These are phyloP conservation scores for Exophiala aquamarina DNA, from an alignment of 2,329 filamentous ascomycete species.

Conservation along the genomic window DNA sequence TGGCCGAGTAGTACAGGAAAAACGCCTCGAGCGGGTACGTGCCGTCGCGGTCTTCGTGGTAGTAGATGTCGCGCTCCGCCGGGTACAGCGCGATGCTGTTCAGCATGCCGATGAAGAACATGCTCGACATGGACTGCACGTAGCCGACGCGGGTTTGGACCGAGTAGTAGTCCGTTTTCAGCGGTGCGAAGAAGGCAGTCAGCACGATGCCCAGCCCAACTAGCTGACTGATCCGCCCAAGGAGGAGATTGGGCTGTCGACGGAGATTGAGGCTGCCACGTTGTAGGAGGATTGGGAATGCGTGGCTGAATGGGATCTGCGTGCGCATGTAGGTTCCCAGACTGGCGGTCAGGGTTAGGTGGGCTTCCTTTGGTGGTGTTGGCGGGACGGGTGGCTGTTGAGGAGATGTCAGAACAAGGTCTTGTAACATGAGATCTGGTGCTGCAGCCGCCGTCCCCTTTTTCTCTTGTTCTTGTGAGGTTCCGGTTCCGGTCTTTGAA, in stretches of 20 bases:
- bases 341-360: constrained; percentile 56
- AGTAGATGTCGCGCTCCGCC: constrained; percentile 71
- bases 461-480: not conserved
- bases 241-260: constrained; percentile 63
- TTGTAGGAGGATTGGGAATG: constrained; percentile 67
- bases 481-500: constrained; percentile 40
- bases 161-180: constrained; percentile 67
- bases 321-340: constrained; percentile 67
- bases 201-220: constrained; percentile 63
- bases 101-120: constrained; percentile 76
- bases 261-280: constrained; percentile 69
- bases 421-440: not conserved
- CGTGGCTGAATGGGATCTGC: constrained; percentile 60
- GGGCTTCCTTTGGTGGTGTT: not conserved
- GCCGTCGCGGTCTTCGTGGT: constrained; percentile 71
- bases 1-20: constrained; percentile 66
- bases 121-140: constrained; percentile 67
- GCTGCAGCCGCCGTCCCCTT: not conserved
- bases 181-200: constrained; percentile 68
- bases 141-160: constrained; percentile 75
- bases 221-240: constrained; percentile 68
- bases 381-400: not conserved
- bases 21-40: constrained; percentile 72
- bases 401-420: not conserved
- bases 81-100: constrained; percentile 77